Base-by-base conservation (phyloP, 139 green algal genomes). In the Tetratostichococcus sp. region DNA sequence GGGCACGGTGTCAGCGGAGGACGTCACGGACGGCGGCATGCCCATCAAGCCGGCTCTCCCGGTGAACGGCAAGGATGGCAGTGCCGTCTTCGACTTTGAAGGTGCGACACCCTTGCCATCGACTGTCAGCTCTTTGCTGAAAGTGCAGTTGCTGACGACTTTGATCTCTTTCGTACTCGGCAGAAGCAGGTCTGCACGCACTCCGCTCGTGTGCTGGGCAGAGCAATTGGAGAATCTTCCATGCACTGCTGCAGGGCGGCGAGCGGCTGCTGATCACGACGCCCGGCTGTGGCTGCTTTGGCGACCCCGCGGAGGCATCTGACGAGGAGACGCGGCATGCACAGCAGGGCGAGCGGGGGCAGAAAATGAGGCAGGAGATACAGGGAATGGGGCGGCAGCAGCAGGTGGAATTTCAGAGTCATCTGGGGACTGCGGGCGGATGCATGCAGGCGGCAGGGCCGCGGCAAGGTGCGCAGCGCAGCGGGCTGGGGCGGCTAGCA, bases 1-100 rank as follows among this genome's bases (percentile, higher is more conserved):
- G 43, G 92, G 89, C 72, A 90, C 73, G 0, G 89, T 98, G 28
- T 30, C 32, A 0, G 88, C 91, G 0, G 65, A 83, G 26, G 95
- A 99, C 79, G 80, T 89, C 33, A 97, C 98, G 95, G 95, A 99
- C 72, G 95, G 98, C 72, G 95, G 95, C 70, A 92, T 87, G 2
- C 82, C 82, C 71, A 73, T 73, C 69, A 34, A 71, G 34, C 77
- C 96, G 43, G 50, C 87, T 1, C 86, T 98, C 75, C 96, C 94
- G 42, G 93, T 98, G 35, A 88, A 98, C 83, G 77, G 87, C 2
- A 68, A 59, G 0, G 78, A 92, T 4, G 85, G 86, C 42, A 82
- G 39, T 74, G 92, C 81, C 50, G 72, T 70, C 28, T 97, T 99
- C 81, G 94, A 99, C 84, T 99, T 98, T 80, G 86, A 85, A 23